Conservation (phyloP, 495 filamentous ascomycete species). For the Trichoderma parareesei region DNA sequence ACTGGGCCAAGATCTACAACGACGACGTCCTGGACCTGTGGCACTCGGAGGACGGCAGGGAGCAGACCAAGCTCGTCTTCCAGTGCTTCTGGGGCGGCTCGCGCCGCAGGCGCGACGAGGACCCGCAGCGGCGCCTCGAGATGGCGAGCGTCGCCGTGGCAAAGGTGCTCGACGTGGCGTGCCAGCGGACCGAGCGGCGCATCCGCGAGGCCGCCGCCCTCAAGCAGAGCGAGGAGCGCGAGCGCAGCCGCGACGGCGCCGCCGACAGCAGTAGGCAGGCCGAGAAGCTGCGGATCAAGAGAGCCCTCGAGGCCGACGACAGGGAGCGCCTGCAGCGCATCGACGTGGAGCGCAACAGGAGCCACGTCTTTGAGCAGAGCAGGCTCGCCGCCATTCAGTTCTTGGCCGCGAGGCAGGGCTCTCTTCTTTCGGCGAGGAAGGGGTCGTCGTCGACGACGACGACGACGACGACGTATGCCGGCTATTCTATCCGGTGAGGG, state of each 20-base stretch:
- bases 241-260: slow-evolving; percentile 19
- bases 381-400: slow-evolving; percentile 28
- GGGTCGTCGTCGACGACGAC: too few species aligned
- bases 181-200: slow-evolving; percentile 22
- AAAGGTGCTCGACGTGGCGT: slow-evolving; percentile 22
- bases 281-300: slow-evolving; percentile 23
- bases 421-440: background rate
- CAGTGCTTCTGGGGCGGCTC: slow-evolving; percentile 41
- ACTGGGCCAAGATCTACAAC: slow-evolving; percentile 61
- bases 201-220: slow-evolving; percentile 29
- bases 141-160: slow-evolving; percentile 17
- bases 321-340: slow-evolving; percentile 12
- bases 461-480: too few species aligned
- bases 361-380: slow-evolving; percentile 31
- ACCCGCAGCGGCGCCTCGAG: slow-evolving; percentile 13
- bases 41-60: slow-evolving; percentile 15
- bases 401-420: slow-evolving; percentile 18
- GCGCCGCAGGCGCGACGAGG: slow-evolving; percentile 19
- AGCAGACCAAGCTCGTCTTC: slow-evolving; percentile 31
- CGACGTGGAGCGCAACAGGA: slow-evolving; percentile 31
- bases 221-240: slow-evolving; percentile 27
- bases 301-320: slow-evolving; percentile 28
- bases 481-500: too few species aligned
- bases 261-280: background rate
- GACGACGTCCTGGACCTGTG: slow-evolving; percentile 66